Conservation (phyloP, 2,329 filamentous ascomycete genomes). For the Beauveria asiatica region DNA sequence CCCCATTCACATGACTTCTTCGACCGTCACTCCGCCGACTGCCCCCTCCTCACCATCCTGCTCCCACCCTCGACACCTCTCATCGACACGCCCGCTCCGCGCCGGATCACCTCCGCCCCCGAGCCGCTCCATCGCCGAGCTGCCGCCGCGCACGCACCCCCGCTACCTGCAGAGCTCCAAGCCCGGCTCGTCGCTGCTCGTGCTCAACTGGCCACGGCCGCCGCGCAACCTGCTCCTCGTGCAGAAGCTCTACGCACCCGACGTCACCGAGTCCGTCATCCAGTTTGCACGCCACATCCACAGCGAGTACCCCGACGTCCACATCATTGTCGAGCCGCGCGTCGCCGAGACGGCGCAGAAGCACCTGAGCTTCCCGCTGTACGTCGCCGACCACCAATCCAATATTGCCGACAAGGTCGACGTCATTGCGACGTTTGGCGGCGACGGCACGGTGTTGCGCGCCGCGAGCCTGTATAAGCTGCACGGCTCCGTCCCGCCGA, state of each 20-base stretch:
- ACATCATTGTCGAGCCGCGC: slow-evolving; percentile 73
- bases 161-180: slow-evolving; percentile 32
- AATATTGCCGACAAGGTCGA: slow-evolving; percentile 74
- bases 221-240: slow-evolving; percentile 50
- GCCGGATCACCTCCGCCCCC: slow-evolving; percentile 9
- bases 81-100: not conserved
- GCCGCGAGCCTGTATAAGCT: slow-evolving; percentile 66
- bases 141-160: slow-evolving; percentile 27
- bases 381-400: slow-evolving; percentile 41
- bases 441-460: slow-evolving; percentile 83
- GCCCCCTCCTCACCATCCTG: not conserved
- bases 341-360: slow-evolving; percentile 66
- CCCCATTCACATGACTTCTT: not conserved
- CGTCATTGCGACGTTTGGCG: slow-evolving; percentile 80
- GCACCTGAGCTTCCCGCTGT: slow-evolving; percentile 64
- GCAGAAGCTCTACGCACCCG: slow-evolving; percentile 47
- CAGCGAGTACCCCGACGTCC: slow-evolving; percentile 69
- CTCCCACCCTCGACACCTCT: not conserved
- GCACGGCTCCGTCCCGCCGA: slow-evolving; percentile 72
- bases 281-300: slow-evolving; percentile 63
- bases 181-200: slow-evolving; percentile 43
- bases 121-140: slow-evolving; percentile 23
- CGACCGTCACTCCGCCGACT: not conserved
- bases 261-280: slow-evolving; percentile 43
- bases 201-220: slow-evolving; percentile 45